Base-by-base conservation (phyloP, 2,329 filamentous ascomycete species). In the Elsinoe ampelina region DNA sequence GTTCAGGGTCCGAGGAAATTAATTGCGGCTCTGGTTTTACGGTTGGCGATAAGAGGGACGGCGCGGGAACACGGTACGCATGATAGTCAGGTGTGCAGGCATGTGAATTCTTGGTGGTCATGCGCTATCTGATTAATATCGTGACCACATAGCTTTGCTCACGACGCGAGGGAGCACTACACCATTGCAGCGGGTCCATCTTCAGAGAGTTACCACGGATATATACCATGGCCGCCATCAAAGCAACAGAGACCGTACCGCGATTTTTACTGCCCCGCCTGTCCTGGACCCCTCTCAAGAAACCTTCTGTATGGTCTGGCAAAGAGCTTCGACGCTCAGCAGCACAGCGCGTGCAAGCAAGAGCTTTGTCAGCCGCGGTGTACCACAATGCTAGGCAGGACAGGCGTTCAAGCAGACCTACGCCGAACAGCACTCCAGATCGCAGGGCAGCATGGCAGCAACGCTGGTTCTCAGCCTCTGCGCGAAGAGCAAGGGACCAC, bases 401-500 rank as follows among this genome's bases (percentile, higher is more conserved):
- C 38, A 11, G 17, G 13, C 20, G 20, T 30, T 13, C 19, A 20
- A 39, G 22, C 39, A 58, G 30, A 26, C 34, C 15, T 7, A 20
- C 11, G 5, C 4, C 5, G 15, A 10, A 52, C 26, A 54, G 45
- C 3, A 35, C 39, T 10, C 55, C 51, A 41, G 30, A 45, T n/a
- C 42, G 35, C 15, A 41, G 32, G 15, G 38, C 47, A 22, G 38
- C 17, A 48, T 30, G 55, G 34, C 11, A 59, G 35, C 15, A 38
- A 20, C 67, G 72, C 55, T 55, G 62, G 56, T 92, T 96, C 69
- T 86, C 90, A 70, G 80, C 83, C 35, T 86, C 88, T 0, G 69
- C 81, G 1, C 66, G 73, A 36, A 79, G 75, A 52, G 69, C 71
- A 54, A 82, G 87, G 62, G 91, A 96, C 66, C 93, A 98, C 72